Base-by-base conservation (phyloP, 768 basidiomycete species). In the Kwoniella heveanensis region DNA sequence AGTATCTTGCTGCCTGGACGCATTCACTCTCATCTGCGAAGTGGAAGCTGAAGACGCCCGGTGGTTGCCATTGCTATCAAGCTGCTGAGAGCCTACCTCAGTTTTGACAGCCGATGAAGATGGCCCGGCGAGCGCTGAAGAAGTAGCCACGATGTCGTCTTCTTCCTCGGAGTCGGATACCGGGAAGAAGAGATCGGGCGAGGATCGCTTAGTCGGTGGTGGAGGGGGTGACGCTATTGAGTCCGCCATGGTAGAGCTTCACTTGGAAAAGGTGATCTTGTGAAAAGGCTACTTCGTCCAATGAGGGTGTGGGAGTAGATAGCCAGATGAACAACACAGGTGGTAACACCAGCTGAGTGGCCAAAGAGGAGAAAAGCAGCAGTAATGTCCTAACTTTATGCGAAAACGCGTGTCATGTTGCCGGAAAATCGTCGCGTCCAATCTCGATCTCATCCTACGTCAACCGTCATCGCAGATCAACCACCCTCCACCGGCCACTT, bases 111-210 rank as follows among this genome's bases (percentile, higher is more conserved):
- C 53, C 13, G 65, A 66, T 1, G 60, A 61, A 24, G 65, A 66
- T n/a, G 64, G 60, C 21, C 60, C 60, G 1, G 65, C 60, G 19
- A 54, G 30, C 0, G 55, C 37, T 10, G 55, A 46, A 5, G 62
- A 57, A 2, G 62, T 39, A 9, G 48, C 29, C 1, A 60, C 22
- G 1, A 58, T 54, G 10, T 66, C 64, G 30, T 68, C 63, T 21
- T 72, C 71, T n/a, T 70, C 72, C 51, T 76, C 74, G 10, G 69
- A 71, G 55, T 71, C 70, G 22, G 67, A 68, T 13, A 62, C 57
- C 10, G 74, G 74, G 55, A 76, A 76, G 68, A 76, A 76, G 32
- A 76, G 68, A 63, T 73, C 74, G 57, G 74, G 74, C 49, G 72
- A 72, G 15, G 66, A 66, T 66, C 62, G 61, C 26, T 54, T 64